These are phyloP conservation scores for Gloeopeniophorella convolvens DNA, from an alignment of 768 basidiomycete genomes.

Conservation along the genomic window DNA sequence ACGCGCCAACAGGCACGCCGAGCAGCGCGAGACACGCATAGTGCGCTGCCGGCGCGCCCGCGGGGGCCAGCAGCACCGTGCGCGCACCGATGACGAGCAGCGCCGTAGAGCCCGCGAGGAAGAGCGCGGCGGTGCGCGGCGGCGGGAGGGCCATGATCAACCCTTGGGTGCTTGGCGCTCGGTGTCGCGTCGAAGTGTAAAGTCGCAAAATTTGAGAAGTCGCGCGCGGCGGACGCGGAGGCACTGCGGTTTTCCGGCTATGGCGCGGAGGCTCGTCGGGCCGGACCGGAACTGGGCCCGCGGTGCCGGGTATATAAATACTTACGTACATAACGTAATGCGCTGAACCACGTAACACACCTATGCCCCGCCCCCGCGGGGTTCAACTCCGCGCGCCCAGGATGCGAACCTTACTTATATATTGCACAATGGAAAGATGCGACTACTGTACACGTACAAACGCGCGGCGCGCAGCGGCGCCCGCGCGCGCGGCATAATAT, in stretches of 20 bases:
- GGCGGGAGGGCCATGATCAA: conserved; percentile 3
- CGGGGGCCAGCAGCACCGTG: conserved; percentile 37
- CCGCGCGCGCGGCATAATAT: conserved; percentile 13
- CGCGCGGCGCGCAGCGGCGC: no score
- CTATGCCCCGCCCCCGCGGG: no score
- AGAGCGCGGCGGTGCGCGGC: conserved; percentile 3
- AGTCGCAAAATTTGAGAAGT: no score
- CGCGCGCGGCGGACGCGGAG: no score
- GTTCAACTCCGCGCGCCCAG: neutral
- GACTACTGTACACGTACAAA: conserved; percentile 14
- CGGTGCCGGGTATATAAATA: no score
- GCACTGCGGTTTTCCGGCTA: no score
- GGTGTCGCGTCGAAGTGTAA: neutral
- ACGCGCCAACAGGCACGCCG: conserved; percentile 72
- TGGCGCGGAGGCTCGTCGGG: no score
- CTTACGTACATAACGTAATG: no score
- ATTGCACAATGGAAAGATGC: conserved; percentile 12
- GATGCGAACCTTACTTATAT: neutral
- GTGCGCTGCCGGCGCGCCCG: conserved; percentile 66
- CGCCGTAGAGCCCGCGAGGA: conserved; percentile 11
- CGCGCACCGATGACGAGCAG: conserved; percentile 12
- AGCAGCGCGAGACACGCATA: conserved; percentile 86
- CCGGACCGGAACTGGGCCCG: no score
- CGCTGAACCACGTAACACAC: no score
- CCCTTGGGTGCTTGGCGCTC: no score